phyloP scores from a whole-genome alignment of 2,329 filamentous ascomycete species.

The Leptodontidium sp. region DNA sequence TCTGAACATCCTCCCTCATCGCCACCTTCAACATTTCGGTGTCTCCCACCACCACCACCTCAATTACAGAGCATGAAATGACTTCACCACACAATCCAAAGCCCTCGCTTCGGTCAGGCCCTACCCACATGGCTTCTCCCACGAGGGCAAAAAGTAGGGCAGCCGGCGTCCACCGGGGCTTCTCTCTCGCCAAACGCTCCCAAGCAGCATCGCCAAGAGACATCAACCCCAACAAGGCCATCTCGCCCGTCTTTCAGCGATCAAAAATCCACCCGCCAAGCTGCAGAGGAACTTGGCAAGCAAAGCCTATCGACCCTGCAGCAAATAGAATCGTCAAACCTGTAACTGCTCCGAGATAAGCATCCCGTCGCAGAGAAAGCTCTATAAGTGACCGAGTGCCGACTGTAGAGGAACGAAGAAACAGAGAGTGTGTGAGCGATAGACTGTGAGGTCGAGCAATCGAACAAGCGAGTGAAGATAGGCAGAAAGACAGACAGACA shows the following conservation, averaged over 20 bases:
- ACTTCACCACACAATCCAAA: not conserved
- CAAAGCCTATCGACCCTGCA: constrained; percentile 12
- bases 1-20: not conserved
- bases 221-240: not conserved
- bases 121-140: constrained; percentile 12
- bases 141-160: constrained; percentile 6
- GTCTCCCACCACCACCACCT: not conserved
- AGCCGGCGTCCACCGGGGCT: constrained; percentile 17
- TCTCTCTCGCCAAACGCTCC: not conserved
- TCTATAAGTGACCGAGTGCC: constrained; percentile 19
- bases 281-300: constrained; percentile 7
- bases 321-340: constrained; percentile 17
- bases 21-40: not conserved
- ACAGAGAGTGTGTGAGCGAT: not conserved
- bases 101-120: constrained; percentile 3
- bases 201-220: constrained; percentile 1
- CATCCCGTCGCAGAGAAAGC: constrained; percentile 13
- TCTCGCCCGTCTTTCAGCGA: constrained; percentile 6
- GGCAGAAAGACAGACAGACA: not conserved
- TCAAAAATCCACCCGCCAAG: constrained; percentile 8
- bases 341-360: constrained; percentile 11
- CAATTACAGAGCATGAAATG: not conserved
- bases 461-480: not conserved
- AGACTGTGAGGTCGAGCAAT: not conserved
- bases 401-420: not conserved